Percentiles rank a stretch among this genome's conserved stretches.
Evolutionary conservation across 208 protist species (phyloP).

Genomic region (Naegleria fowleri): DNA sequence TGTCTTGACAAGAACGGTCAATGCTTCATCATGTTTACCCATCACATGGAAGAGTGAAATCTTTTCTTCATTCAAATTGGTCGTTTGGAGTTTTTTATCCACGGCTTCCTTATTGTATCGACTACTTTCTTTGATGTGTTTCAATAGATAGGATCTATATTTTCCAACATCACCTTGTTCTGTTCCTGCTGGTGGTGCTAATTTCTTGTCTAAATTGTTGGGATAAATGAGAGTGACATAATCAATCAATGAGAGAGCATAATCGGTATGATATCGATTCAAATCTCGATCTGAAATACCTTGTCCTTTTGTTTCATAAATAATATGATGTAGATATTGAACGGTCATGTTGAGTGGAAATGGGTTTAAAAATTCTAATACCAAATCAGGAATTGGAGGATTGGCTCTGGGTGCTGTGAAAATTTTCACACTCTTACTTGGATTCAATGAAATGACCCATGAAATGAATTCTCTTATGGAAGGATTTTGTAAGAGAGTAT

Average conservation of each 20-base stretch:
- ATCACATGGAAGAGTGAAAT: background rate
- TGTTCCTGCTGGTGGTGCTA: background rate
- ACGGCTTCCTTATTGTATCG: background rate
- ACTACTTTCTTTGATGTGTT: background rate
- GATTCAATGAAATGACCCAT: background rate
- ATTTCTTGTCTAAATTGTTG: too few relatives aligned
- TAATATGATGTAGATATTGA: background rate
- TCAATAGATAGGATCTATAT: background rate
- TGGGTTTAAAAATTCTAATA: background rate
- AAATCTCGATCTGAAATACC: background rate
- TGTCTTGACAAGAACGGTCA: background rate
- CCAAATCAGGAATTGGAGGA: background rate
- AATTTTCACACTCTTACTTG: background rate
- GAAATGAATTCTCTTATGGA: background rate
- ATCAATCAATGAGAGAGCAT: background rate
- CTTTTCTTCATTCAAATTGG: background rate
- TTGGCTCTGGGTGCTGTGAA: background rate
- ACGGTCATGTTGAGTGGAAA: background rate
- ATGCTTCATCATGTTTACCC: background rate
- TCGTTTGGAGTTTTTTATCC: background rate
- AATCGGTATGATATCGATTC: background rate
- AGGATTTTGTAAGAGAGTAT: background rate
- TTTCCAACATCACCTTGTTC: background rate
- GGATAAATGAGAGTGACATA: background rate
- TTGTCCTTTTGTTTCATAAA: background rate